Percentiles rank a stretch among this genome's conserved stretches.
Conservation (phyloP, 495 filamentous ascomycete species). For the Friedmanniomyces simplex region DNA sequence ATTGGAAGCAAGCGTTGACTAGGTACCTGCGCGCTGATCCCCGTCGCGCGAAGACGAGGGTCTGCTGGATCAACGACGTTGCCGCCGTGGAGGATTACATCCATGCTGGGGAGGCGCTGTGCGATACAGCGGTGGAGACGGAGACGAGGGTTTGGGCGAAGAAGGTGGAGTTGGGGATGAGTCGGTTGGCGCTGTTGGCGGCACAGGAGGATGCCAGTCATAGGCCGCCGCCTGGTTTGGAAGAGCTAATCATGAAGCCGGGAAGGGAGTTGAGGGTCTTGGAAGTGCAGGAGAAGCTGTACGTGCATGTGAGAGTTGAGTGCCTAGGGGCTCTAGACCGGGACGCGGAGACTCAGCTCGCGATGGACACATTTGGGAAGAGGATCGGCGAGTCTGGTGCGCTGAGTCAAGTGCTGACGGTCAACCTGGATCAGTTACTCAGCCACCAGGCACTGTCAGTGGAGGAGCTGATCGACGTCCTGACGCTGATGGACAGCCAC, state of each 20-base stretch:
- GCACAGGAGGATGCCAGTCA: slow-evolving; percentile 34
- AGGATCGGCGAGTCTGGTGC: slow-evolving; percentile 49
- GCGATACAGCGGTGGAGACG: slow-evolving; percentile 49
- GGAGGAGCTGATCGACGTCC: slow-evolving; percentile 63
- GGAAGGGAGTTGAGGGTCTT: slow-evolving; percentile 56
- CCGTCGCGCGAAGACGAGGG: slow-evolving; percentile 47
- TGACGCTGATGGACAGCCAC: slow-evolving; percentile 56
- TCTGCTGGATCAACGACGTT: slow-evolving; percentile 95
- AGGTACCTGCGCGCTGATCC: slow-evolving; percentile 60
- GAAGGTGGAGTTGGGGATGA: slow-evolving; percentile 80
- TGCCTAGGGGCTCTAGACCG: slow-evolving; percentile 62
- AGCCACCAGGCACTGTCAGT: slow-evolving; percentile 54
- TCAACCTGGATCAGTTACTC: slow-evolving; percentile 54
- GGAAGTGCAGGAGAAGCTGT: slow-evolving; percentile 63
- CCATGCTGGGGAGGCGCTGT: slow-evolving; percentile 55
- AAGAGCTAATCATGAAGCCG: slow-evolving; percentile 26
- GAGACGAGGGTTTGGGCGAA: slow-evolving; percentile 78
- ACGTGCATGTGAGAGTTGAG: slow-evolving; percentile 46
- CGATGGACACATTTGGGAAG: slow-evolving; percentile 54
- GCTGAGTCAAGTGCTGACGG: slow-evolving; percentile 52
- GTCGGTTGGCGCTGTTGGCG: slow-evolving; percentile 68
- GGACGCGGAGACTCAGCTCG: slow-evolving; percentile 62
- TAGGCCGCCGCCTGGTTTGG: slow-evolving; percentile 7
- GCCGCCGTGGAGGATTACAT: slow-evolving; percentile 58
- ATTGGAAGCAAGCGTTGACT: slow-evolving; percentile 53